phyloP scores from a whole-genome alignment of 2,329 filamentous ascomycete genomes.

The Pseudogymnoascus sp. region DNA sequence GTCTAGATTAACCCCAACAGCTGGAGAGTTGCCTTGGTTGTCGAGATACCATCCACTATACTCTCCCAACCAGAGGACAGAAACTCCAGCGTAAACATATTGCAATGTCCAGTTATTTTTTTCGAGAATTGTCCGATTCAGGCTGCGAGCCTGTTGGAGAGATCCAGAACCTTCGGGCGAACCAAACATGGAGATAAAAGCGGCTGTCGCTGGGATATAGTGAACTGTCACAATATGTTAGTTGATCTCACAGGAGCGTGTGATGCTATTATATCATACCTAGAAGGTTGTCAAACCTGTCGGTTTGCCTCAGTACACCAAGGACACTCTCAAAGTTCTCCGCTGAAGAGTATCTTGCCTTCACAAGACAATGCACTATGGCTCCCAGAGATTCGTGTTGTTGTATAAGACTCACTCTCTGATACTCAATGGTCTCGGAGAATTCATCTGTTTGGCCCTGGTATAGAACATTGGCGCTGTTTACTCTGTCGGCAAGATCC shows the following conservation, averaged over 20 bases:
- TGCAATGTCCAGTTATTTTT: slow-evolving; percentile 63
- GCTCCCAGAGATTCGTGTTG: slow-evolving; percentile 85
- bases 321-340: slow-evolving; percentile 70
- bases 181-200: slow-evolving; percentile 70
- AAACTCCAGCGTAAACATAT: slow-evolving; percentile 70
- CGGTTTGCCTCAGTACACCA: slow-evolving; percentile 56
- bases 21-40: slow-evolving; percentile 49
- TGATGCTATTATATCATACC: slow-evolving; percentile 30
- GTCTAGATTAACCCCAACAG: slow-evolving; percentile 56
- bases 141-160: slow-evolving; percentile 58
- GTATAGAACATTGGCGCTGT: slow-evolving; percentile 67
- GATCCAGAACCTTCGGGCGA: slow-evolving; percentile 65
- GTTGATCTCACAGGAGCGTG: slow-evolving; percentile 10
- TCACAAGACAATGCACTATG: slow-evolving; percentile 72
- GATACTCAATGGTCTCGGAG: slow-evolving; percentile 71
- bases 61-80: slow-evolving; percentile 83
- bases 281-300: slow-evolving; percentile 65
- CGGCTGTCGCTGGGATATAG: slow-evolving; percentile 70
- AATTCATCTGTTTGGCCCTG: slow-evolving; percentile 55
- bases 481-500: slow-evolving; percentile 65
- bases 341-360: slow-evolving; percentile 60
- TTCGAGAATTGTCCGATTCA: slow-evolving; percentile 62
- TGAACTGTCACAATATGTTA: slow-evolving; percentile 49
- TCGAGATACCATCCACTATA: slow-evolving; percentile 88
- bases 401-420: slow-evolving; percentile 69